These are phyloP conservation scores for Schizopora paradoxa DNA, from an alignment of 1,284 basidiomycete species.

Conservation along the genomic window DNA sequence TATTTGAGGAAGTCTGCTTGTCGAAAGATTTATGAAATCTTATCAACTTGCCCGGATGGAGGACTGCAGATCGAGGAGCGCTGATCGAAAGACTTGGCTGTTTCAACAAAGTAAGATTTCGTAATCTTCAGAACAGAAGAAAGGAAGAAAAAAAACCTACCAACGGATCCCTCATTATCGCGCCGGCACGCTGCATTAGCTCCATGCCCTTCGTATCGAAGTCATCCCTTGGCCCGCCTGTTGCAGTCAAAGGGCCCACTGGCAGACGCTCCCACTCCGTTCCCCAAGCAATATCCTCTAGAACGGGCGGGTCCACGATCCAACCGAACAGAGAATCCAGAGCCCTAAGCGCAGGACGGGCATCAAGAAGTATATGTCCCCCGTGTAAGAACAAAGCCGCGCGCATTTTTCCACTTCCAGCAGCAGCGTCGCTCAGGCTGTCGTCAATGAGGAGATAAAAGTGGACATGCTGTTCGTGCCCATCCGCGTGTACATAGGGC, in stretches of 20 bases:
- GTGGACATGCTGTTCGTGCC: not conserved
- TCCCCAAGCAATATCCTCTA: slow-evolving; percentile 13
- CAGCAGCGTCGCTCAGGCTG: no score
- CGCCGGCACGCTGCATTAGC: slow-evolving; percentile 1
- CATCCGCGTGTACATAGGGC: not conserved
- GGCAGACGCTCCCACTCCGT: slow-evolving; percentile 17
- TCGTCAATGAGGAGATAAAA: not conserved
- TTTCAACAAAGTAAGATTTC: not conserved
- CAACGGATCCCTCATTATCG: not conserved
- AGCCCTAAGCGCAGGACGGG: slow-evolving; percentile 13
- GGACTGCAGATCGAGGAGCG: not conserved
- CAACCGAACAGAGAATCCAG: slow-evolving; percentile 15
- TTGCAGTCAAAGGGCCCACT: slow-evolving; percentile 16
- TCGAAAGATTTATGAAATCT: not conserved
- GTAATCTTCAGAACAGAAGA: no score
- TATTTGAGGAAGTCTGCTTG: not conserved
- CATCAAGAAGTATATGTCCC: slow-evolving; percentile 17
- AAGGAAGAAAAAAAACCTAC: not conserved
- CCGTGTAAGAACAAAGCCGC: slow-evolving; percentile 16
- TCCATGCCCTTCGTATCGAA: slow-evolving; percentile 12
- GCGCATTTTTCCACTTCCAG: no score
- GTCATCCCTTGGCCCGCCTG: slow-evolving; percentile 16
- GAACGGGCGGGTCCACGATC: slow-evolving; percentile 9
- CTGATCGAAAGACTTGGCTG: not conserved
- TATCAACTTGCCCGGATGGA: not conserved